phyloP scores from a whole-genome alignment of 1,284 basidiomycete species.

The Malassezia restricta region DNA sequence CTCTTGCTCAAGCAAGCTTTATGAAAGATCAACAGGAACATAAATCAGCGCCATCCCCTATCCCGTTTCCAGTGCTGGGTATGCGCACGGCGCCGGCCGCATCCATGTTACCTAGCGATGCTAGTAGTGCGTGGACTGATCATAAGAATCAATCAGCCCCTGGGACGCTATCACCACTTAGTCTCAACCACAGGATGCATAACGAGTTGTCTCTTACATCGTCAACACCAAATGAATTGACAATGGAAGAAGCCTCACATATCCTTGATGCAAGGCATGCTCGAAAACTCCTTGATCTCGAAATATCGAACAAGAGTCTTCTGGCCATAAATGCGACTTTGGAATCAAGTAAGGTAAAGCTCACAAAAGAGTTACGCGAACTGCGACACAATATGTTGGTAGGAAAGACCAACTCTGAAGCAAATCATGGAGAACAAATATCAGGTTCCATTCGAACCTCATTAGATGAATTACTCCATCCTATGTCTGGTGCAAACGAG shows the following conservation, averaged over 20 bases:
- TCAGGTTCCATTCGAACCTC: background rate
- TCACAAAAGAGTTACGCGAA: slow-evolving; percentile 46
- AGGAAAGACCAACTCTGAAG: background rate
- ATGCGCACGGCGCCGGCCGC: no score
- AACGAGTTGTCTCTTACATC: background rate
- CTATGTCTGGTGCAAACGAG: no score
- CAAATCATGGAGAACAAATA: slow-evolving; percentile 2
- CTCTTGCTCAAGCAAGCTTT: no score
- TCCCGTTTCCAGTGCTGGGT: no score
- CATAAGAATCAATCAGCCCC: background rate
- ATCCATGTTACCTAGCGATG: background rate
- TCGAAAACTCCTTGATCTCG: slow-evolving; percentile 47
- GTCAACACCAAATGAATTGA: background rate
- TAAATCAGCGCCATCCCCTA: no score
- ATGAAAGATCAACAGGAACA: no score
- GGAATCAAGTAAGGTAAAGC: slow-evolving; percentile 47
- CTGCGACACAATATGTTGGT: slow-evolving; percentile 24
- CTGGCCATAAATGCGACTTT: slow-evolving; percentile 48
- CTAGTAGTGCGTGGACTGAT: background rate
- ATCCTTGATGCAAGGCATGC: slow-evolving; percentile 26
- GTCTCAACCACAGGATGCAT: background rate
- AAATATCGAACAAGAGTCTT: slow-evolving; percentile 48
- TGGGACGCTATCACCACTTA: background rate
- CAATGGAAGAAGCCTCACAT: background rate
- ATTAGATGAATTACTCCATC: background rate